phyloP scores from a whole-genome alignment of 75 land plant genomes.

The Cunninghamia lanceolata region DNA sequence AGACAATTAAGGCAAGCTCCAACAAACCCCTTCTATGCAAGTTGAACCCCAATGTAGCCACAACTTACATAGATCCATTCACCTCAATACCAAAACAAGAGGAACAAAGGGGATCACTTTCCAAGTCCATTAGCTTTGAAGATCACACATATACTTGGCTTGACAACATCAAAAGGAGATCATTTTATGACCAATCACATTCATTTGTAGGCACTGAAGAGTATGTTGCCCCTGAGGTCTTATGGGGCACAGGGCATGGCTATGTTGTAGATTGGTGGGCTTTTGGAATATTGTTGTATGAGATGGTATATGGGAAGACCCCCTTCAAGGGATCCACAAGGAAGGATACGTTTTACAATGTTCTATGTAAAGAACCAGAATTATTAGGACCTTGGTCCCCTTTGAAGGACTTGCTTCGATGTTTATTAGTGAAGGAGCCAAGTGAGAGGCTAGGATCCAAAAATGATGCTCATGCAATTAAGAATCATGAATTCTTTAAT shows the following conservation, averaged over 20 bases:
- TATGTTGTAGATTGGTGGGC: conserved; percentile 29
- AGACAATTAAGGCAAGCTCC: not conserved
- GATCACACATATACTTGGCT: not conserved
- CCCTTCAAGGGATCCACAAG: conserved; percentile 23
- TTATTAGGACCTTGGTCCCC: conserved; percentile 12
- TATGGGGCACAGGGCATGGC: conserved; percentile 29
- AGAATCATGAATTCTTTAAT: conserved; percentile 15
- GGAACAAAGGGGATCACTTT: not conserved
- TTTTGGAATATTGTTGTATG: conserved; percentile 23
- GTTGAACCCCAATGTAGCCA: not conserved
- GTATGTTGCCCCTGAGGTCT: conserved; percentile 26
- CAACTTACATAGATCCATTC: not conserved
- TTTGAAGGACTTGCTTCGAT: not conserved
- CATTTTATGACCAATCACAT: conserved; percentile 41
- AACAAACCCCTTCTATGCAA: not conserved
- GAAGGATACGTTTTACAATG: conserved; percentile 16
- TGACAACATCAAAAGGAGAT: conserved; percentile 20
- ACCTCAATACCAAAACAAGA: not conserved
- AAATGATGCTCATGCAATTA: conserved; percentile 13
- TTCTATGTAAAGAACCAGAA: conserved; percentile 15
- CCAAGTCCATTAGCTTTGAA: conserved; percentile 12
- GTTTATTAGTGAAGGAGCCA: conserved; percentile 13
- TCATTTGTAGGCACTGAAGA: conserved; percentile 44
- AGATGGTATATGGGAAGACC: conserved; percentile 24
- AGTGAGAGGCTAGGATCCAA: conserved; percentile 12